A percentile compares a stretch with the other conserved stretches of the same genome.
Conservation (phyloP, 2,329 filamentous ascomycete species). For the Trichothecium sympodiale region DNA sequence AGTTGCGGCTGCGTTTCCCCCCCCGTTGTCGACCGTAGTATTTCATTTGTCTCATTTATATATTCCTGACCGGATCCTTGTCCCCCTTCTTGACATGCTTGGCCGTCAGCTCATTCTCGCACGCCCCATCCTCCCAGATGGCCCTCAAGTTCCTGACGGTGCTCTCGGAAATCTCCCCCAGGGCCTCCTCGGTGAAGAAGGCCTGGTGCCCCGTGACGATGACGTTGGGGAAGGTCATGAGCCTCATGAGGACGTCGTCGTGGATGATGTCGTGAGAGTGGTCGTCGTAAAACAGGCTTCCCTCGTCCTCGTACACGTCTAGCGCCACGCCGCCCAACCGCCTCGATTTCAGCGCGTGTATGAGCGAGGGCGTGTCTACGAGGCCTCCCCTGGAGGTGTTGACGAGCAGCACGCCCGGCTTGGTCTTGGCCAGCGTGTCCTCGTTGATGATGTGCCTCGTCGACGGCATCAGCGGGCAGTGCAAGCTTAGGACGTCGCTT, state of each 20-base stretch:
- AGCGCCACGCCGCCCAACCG: slow-evolving; percentile 51
- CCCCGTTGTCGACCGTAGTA: too few relatives aligned
- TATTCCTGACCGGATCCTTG: slow-evolving; percentile 19
- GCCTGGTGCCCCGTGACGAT: slow-evolving; percentile 58
- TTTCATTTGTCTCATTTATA: too few relatives aligned
- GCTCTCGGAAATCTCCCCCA: slow-evolving; percentile 50
- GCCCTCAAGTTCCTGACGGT: slow-evolving; percentile 47
- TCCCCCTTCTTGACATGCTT: slow-evolving; percentile 13
- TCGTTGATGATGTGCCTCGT: slow-evolving; percentile 52
- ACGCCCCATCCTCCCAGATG: slow-evolving; percentile 21
- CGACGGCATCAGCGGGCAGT: slow-evolving; percentile 51
- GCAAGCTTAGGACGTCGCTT: slow-evolving; percentile 52
- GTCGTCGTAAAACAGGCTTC: slow-evolving; percentile 53
- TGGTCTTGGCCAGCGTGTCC: slow-evolving; percentile 41
- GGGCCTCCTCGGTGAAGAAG: slow-evolving; percentile 57
- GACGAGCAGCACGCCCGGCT: slow-evolving; percentile 48
- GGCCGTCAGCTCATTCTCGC: slow-evolving; percentile 22
- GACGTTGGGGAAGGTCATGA: slow-evolving; percentile 59
- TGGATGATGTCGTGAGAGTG: slow-evolving; percentile 54
- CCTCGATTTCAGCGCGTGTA: slow-evolving; percentile 48
- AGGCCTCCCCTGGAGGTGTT: slow-evolving; percentile 60
- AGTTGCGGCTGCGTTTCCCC: too few relatives aligned
- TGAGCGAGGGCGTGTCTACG: slow-evolving; percentile 48
- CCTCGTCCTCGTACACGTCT: slow-evolving; percentile 59
- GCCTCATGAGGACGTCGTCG: slow-evolving; percentile 53